Evolutionary conservation across 352 stramenopile genomes (phyloP).

Genomic region (Plasmopara muralis): DNA sequence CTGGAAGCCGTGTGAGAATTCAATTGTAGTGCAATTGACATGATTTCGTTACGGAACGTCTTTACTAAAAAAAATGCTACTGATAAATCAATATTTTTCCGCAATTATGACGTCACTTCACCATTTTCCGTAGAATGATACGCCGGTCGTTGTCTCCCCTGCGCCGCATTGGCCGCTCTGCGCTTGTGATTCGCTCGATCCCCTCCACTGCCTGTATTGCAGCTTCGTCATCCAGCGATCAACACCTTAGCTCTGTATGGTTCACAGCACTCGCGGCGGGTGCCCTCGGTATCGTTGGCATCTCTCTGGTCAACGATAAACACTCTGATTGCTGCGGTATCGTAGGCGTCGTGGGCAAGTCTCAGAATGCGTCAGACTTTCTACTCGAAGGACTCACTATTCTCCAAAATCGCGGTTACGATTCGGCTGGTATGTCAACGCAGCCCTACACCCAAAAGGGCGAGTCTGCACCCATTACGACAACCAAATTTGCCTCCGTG

Average conservation of each 20-base stretch:
- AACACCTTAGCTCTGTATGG: constrained; percentile 11
- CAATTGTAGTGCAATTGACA: too few relatives aligned
- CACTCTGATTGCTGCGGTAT: constrained; percentile 59
- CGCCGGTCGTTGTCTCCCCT: constrained; percentile 14
- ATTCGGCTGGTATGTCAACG: constrained; percentile 96
- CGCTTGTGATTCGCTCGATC: constrained; percentile 4
- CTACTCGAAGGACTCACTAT: constrained; percentile 85
- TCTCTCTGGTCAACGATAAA: constrained; percentile 5
- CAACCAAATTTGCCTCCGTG: constrained; percentile 94
- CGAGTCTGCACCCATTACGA: constrained; percentile 48
- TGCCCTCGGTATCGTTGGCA: constrained; percentile 8
- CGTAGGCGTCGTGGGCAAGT: constrained; percentile 66
- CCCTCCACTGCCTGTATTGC: constrained; percentile 5
- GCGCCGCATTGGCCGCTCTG: constrained; percentile 4
- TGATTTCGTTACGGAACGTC: too few relatives aligned
- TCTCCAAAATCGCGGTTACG: constrained; percentile 95
- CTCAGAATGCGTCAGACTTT: constrained; percentile 66
- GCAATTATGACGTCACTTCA: not conserved
- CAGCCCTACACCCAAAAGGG: constrained; percentile 41
- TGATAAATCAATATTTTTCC: too few relatives aligned
- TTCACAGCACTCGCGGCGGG: constrained; percentile 15
- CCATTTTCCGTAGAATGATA: constrained; percentile 9
- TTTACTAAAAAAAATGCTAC: too few relatives aligned
- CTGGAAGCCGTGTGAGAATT: too few relatives aligned
- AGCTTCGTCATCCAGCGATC: constrained; percentile 3